Base-by-base conservation (phyloP, 176 grass and related monocot genomes). In the Lolium multiflorum region DNA sequence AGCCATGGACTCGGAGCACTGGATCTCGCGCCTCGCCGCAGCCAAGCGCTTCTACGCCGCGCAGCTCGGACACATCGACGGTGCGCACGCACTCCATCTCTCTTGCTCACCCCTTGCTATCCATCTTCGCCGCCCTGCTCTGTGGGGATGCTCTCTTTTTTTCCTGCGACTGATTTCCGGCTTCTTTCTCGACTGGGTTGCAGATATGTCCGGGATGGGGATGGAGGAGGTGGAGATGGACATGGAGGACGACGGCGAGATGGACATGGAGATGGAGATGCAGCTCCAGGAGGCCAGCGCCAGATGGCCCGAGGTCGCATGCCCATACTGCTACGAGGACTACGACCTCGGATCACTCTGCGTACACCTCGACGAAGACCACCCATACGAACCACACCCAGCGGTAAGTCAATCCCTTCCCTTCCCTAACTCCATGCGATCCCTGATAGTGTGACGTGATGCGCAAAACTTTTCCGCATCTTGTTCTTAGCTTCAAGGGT, bases 241-340 rank as follows among this genome's bases (percentile, higher is more conserved):
- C 20, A 16, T 87, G 89, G 85, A 91, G 26, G 81, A 84, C 5
- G 89, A 87, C 75, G 81, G 76, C 3, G 89, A 87, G 75, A 71
- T 82, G 83, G 80, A 83, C 13, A 87, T 90, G 84, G 80, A 80
- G 74, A 77, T 82, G 89, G 79, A 86, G 77, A 58, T 85, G 83
- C 58, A 84, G 17, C 69, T 91, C 7, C 93, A 95, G 16, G 88
- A 93, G 65, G 89, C 88, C 31, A 84, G 84, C 59, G 89, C 88
- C 35, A 85, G 84, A 25, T 92, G 92, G 79, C 90, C 88, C 8
- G 96, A 96, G 47, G 90, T 96, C 6, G 84, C 93, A 2, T 98
- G 96, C 87, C 96, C 96, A 2, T 96, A 98, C 84, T 98, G 96
- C 96, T 98, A 96, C 87, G 93, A 96, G 71, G 96, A 96, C 89